Evolutionary conservation across 1,284 basidiomycete species (phyloP).

Genomic region (Agaricales sp.): DNA sequence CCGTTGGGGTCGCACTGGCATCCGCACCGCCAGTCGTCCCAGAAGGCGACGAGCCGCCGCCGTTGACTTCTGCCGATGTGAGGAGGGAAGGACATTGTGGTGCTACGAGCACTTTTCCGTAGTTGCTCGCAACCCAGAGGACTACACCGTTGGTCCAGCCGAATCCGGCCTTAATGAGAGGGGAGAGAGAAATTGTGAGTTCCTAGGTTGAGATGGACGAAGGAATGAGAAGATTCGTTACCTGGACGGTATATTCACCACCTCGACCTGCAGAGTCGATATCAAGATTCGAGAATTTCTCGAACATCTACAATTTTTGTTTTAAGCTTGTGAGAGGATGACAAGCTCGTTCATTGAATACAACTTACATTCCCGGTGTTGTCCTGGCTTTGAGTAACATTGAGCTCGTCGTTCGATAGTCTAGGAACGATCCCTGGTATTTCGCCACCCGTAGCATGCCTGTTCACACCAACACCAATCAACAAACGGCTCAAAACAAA

Average conservation of each 20-base stretch:
- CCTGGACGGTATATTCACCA: constrained; percentile 80
- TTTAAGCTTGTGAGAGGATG: no score
- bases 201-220: not conserved
- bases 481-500: constrained; percentile 9
- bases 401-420: constrained; percentile 63
- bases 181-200: constrained; percentile 5
- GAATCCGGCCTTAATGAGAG: constrained; percentile 59
- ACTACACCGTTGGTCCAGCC: constrained; percentile 90
- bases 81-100: constrained; percentile 57
- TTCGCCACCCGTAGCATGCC: constrained; percentile 75
- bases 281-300: constrained; percentile 74
- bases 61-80: constrained; percentile 12
- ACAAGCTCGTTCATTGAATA: no score
- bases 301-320: constrained; percentile 64
- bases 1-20: no score
- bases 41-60: no score
- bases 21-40: no score
- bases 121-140: constrained; percentile 67
- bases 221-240: constrained; percentile 20
- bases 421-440: constrained; percentile 60
- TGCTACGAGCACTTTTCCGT: constrained; percentile 51
- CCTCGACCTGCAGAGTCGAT: constrained; percentile 79
- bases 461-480: no score
- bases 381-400: constrained; percentile 57
- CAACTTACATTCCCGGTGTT: constrained; percentile 62